phyloP scores from a whole-genome alignment of 1,284 basidiomycete species.

The Papiliotrema terrestris region DNA sequence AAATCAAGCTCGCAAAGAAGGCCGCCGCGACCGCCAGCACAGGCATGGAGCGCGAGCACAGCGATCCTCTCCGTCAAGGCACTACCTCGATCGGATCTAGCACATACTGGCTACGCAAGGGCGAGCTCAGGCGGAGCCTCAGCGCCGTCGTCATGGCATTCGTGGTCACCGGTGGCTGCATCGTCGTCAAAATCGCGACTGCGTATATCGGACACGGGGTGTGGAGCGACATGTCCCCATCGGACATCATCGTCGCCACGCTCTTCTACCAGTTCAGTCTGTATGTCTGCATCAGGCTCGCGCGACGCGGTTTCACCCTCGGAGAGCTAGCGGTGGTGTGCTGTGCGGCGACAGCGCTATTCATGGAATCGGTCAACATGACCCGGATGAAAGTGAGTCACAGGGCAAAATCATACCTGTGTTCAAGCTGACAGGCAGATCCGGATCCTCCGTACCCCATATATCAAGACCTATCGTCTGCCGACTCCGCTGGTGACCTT shows the following conservation, averaged over 20 bases:
- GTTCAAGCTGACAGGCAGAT: slow-evolving; percentile 55
- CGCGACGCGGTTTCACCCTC: slow-evolving; percentile 87
- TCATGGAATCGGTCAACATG: slow-evolving; percentile 78
- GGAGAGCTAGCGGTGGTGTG: slow-evolving; percentile 88
- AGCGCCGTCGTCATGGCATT: slow-evolving; percentile 46
- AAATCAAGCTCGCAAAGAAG: slow-evolving; percentile 45
- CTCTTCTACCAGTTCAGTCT: slow-evolving; percentile 87
- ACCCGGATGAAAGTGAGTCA: slow-evolving; percentile 69
- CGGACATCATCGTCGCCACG: slow-evolving; percentile 72
- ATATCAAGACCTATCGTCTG: slow-evolving; percentile 86
- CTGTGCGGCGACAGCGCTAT: slow-evolving; percentile 79
- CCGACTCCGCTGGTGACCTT: slow-evolving; percentile 90
- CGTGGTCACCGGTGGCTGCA: slow-evolving; percentile 41
- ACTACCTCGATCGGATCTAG: slow-evolving; percentile 2
- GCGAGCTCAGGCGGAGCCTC: slow-evolving; percentile 45
- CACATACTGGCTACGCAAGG: slow-evolving; percentile 41
- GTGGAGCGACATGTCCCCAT: slow-evolving; percentile 63
- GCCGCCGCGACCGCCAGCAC: not conserved
- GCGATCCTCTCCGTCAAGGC: slow-evolving; percentile 9
- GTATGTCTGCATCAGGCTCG: slow-evolving; percentile 83
- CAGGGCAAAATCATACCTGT: not conserved
- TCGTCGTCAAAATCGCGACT: slow-evolving; percentile 42
- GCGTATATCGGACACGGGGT: slow-evolving; percentile 38
- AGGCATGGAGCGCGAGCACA: slow-evolving; percentile 25
- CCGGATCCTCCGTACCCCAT: slow-evolving; percentile 73